Base-by-base conservation (phyloP, 2,329 filamentous ascomycete species). In the Fusarium hainanense region DNA sequence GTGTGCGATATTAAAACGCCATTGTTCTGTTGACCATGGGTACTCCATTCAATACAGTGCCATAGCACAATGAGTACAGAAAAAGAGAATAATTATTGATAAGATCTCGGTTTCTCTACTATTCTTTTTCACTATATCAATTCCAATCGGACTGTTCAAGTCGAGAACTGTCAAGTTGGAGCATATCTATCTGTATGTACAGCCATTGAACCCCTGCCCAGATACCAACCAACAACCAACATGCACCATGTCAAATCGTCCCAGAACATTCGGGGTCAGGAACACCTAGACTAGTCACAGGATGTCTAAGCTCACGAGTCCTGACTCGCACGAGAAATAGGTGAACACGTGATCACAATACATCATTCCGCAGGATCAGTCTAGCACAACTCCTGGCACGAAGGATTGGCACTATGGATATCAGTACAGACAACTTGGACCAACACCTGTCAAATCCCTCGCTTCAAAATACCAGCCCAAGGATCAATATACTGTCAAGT, bases 1-100 rank as follows among this genome's bases (percentile, higher is more conserved):
- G 28, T 28, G 27, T 12, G 27, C 27, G 11, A 28, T 28, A 2
- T 28, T 28, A 6, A 28, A 28, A 5, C 11, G 27, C 10, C 27
- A 28, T 28, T 28, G 10, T 28, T 28, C 10, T 28, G 11, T 28
- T 28, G 10, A 28, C 27, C 10, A 11, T 28, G 11, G 10, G 27
- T 28, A 12, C 10, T 5, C 11, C 10, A 12, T 12, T 4, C 1
- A 2, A 6, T 2, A 28, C 0, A 12, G 11, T 28, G 27, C 10
- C 27, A 28, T 11, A 28, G 27, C 27, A 28, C 10, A 28, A 28
- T 28, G 10, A 28, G 1, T 6, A n/a, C 9, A n/a, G 11, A 37
- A 16, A 18, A 18, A 18, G 34, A n/a, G 1, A n/a, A 11, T 6
- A 11, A n/a, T 6, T 4, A 11, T n/a, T 11, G 10, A 37, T 2